Conservation (phyloP, 2,329 filamentous ascomycete genomes). For the Aspergillus sp. region DNA sequence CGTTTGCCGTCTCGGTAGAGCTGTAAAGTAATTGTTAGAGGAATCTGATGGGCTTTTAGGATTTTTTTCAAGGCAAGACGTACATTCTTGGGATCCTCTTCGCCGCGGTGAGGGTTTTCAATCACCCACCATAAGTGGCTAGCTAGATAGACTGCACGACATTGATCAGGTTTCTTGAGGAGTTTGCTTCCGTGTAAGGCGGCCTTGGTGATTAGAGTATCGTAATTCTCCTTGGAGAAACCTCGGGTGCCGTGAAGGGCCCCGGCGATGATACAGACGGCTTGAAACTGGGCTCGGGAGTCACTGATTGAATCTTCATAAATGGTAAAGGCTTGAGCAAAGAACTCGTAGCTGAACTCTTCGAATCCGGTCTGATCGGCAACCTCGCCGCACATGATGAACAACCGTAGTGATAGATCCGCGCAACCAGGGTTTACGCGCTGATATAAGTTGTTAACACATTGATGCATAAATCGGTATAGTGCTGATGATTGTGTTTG, state of each 20-base stretch:
- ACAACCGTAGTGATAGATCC: constrained; percentile 85
- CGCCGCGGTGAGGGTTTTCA: constrained; percentile 74
- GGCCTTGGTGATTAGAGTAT: constrained; percentile 97
- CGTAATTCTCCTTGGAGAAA: constrained; percentile 97
- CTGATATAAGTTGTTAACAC: constrained; percentile 83
- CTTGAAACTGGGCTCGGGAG: constrained; percentile 95
- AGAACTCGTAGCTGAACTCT: constrained; percentile 97
- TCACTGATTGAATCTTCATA: constrained; percentile 97
- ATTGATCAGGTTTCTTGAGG: constrained; percentile 97
- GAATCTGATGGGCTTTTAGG: neutral
- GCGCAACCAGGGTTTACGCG: constrained; percentile 81
- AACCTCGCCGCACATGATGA: constrained; percentile 88
- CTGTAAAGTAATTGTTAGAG: constrained; percentile 49
- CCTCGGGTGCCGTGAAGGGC: constrained; percentile 85
- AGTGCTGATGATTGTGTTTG: constrained; percentile 75
- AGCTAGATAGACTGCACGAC: constrained; percentile 91
- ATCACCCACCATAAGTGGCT: constrained; percentile 98
- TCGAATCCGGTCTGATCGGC: constrained; percentile 91
- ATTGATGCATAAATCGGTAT: constrained; percentile 94
- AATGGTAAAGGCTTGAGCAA: constrained; percentile 95
- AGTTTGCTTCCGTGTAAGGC: constrained; percentile 96
- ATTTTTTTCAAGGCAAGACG: constrained; percentile 40
- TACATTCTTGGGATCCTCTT: constrained; percentile 80
- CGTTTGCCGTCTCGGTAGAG: constrained; percentile 97
- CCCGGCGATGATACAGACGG: constrained; percentile 90